Evolutionary conservation across 306 rosid species (phyloP).

Genomic region (Cucurbita argyrosperma): DNA sequence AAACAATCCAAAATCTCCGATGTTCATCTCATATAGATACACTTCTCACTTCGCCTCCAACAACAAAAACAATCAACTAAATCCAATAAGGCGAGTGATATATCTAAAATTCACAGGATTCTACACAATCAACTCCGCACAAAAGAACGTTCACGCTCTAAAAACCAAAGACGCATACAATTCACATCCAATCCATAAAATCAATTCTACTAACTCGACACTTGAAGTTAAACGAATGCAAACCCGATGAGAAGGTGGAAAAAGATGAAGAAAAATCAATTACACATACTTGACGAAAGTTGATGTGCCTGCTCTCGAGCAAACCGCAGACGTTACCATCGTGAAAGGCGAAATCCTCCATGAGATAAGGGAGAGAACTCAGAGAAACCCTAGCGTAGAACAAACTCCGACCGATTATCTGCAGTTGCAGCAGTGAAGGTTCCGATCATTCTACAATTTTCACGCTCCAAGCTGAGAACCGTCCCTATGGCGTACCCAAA

Average conservation of each 20-base stretch:
- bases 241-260: background rate
- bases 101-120: background rate
- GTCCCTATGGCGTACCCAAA: background rate
- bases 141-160: background rate
- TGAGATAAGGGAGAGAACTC: conserved; percentile 9
- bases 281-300: conserved; percentile 34
- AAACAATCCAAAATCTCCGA: background rate
- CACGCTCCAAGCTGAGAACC: conserved; percentile 1
- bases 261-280: background rate
- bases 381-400: conserved; percentile 13
- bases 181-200: background rate
- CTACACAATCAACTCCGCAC: background rate
- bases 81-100: background rate
- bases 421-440: conserved; percentile 20
- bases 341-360: conserved; percentile 56
- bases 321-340: conserved; percentile 55
- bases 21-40: background rate
- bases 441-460: conserved; percentile 10
- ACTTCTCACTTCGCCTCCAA: background rate
- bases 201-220: background rate
- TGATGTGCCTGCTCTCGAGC: conserved; percentile 34
- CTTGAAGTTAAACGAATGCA: background rate
- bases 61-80: background rate
- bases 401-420: conserved; percentile 9
- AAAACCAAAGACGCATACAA: background rate